Conservation (phyloP, 2,329 filamentous ascomycete species). For the Fusarium cicatricum region DNA sequence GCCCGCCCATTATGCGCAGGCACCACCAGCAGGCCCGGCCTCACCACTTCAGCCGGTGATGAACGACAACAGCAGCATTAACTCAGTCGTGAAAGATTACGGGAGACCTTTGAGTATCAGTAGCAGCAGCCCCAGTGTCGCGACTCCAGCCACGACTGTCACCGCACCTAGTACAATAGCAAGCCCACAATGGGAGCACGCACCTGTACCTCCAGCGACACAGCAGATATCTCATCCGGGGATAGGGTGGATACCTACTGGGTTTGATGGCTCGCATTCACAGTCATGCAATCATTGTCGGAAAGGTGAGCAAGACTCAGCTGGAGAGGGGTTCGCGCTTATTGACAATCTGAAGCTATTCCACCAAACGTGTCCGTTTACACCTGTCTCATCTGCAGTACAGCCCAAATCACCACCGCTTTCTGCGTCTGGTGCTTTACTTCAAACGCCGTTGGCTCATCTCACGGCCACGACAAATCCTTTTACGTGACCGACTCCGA, state of each 20-base stretch:
- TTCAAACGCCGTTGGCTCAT: conserved; percentile 30
- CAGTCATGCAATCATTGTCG: conserved; percentile 32
- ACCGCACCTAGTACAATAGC: conserved; percentile 6
- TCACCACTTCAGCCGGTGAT: conserved; percentile 5
- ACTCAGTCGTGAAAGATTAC: conserved; percentile 1
- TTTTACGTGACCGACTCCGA: conserved; percentile 42
- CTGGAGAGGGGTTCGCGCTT: fast-evolving
- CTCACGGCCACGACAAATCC: conserved; percentile 39
- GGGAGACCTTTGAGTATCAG: conserved; percentile 22
- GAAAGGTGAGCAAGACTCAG: conserved; percentile 15
- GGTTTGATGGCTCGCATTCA: not conserved
- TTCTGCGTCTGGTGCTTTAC: conserved; percentile 44
- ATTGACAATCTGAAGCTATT: conserved; percentile 17
- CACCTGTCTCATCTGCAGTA: conserved; percentile 42
- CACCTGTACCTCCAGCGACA: not conserved
- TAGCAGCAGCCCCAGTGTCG: conserved; percentile 16
- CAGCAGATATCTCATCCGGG: conserved; percentile 3
- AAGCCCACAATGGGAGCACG: conserved; percentile 18
- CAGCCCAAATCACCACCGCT: conserved; percentile 19
- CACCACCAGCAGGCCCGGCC: not conserved
- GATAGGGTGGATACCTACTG: conserved; percentile 15
- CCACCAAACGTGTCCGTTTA: conserved; percentile 39
- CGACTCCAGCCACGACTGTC: conserved; percentile 17
- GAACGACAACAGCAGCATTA: conserved; percentile 11
- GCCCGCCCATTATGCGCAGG: not conserved